A percentile compares a stretch with the other conserved stretches of the same genome.
These are phyloP conservation scores for Verticillium klebahnii DNA, from an alignment of 2,329 filamentous ascomycete species.

Conservation along the genomic window DNA sequence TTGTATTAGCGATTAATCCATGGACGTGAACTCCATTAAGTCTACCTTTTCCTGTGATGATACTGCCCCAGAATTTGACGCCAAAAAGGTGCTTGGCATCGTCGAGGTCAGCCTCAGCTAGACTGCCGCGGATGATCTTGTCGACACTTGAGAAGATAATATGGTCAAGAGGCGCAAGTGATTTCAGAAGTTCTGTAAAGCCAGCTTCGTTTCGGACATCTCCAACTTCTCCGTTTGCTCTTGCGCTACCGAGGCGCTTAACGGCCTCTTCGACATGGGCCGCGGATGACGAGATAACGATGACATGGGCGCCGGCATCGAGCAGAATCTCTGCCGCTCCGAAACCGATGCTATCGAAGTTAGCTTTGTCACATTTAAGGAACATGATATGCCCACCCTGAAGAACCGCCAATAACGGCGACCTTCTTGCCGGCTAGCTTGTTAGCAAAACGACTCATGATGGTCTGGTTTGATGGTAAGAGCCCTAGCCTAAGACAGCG, in stretches of 20 bases:
- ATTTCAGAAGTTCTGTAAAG: slow-evolving; percentile 23
- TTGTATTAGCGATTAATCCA: neutral
- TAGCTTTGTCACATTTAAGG: neutral
- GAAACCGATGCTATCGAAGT: slow-evolving; percentile 27
- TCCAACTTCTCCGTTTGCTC: slow-evolving; percentile 22
- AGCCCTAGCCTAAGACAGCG: neutral
- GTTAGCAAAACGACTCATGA: slow-evolving; percentile 11
- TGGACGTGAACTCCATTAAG: neutral
- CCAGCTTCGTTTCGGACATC: slow-evolving; percentile 27
- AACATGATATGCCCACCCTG: slow-evolving; percentile 19
- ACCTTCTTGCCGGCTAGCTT: slow-evolving; percentile 29
- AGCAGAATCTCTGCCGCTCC: slow-evolving; percentile 29
- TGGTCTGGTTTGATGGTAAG: neutral
- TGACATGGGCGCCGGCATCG: slow-evolving; percentile 27
- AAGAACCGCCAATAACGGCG: slow-evolving; percentile 30
- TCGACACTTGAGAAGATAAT: slow-evolving; percentile 32
- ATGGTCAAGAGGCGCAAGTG: slow-evolving; percentile 30
- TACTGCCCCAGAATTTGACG: slow-evolving; percentile 34
- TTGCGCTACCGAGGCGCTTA: slow-evolving; percentile 16
- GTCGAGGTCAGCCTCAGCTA: slow-evolving; percentile 25
- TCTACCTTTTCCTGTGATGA: slow-evolving; percentile 27
- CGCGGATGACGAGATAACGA: slow-evolving; percentile 28
- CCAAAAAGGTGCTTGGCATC: slow-evolving; percentile 29
- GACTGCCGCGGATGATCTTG: slow-evolving; percentile 29
- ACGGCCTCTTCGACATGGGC: slow-evolving; percentile 25